Evolutionary conservation across 2,329 filamentous ascomycete genomes (phyloP), one percentile per base, ranked within the genome.

Genomic region (Colletotrichum aenigma): DNA sequence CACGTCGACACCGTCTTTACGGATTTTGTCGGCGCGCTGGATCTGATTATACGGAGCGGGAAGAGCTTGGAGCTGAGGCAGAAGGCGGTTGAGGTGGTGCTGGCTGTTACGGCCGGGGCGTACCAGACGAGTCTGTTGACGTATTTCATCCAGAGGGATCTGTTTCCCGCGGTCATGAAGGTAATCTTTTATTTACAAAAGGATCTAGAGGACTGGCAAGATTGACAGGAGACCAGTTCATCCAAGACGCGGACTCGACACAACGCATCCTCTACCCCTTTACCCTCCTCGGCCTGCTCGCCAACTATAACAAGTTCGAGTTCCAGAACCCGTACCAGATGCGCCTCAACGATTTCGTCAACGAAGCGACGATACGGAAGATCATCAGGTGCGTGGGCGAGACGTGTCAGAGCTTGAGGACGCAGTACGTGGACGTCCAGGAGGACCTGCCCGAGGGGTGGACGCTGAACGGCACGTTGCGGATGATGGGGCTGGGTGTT

Each of bases 251-350:
- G 60, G 93, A 95, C 76, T 89, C 90, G 28, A 88, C 91, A 38
- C 86, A 88, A 21, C 89, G 90, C 80, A 91, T 91, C 74, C 90
- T 95, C 58, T 91, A 94, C 74, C 94, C 96, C 0, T 96, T 98
- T 79, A 91, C 94, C 16, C 90, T 98, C 12, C 89, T 98, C 24
- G 96, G 96, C 15, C 89, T 98, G 6, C 88, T 99, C 69, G 94
- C 95, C 78, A 99, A 98, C 86, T 98, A 98, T 89, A 98, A 99
- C 90, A 99, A 98, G 84, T 99, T 99, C 81, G 97, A 99, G 84
- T 96, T 97, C 73, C 96, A 98, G 83, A 99, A 99, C 80, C 96
- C 96, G 1, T 99, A 99, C 81, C 94, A 97, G 80, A 88, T 97
- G 77, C 94, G 96, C 32, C 90, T 99, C 18, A 96, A 96, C 80